phyloP scores from a whole-genome alignment of 2,329 filamentous ascomycete genomes.

The Aspergillus caelatus region DNA sequence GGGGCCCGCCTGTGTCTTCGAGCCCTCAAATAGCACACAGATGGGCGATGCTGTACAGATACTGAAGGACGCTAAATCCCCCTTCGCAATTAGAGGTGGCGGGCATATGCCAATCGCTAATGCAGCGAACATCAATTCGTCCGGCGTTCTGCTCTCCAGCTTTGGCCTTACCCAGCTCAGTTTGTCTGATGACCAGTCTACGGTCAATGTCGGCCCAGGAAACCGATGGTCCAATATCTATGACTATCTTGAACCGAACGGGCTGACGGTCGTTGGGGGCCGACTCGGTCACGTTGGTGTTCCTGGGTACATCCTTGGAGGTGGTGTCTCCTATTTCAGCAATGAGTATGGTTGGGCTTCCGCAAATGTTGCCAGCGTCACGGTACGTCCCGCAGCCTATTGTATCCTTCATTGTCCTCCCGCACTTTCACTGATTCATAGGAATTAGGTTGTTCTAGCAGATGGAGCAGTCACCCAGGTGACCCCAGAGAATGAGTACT shows the following conservation, averaged over 20 bases:
- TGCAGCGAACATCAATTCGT: background rate
- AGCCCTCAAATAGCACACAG: background rate
- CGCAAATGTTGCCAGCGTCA: conserved; percentile 1
- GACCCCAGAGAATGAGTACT: conserved; percentile 2
- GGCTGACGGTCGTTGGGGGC: background rate
- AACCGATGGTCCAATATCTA: conserved; percentile 5
- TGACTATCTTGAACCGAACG: conserved; percentile 1
- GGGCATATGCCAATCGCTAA: conserved; percentile 7
- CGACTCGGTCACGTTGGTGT: conserved; percentile 5
- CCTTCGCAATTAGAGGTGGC: background rate
- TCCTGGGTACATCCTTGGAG: background rate
- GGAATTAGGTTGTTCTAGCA: background rate
- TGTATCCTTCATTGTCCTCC: background rate
- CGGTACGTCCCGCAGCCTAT: background rate
- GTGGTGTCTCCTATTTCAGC: conserved; percentile 1
- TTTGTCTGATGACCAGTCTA: background rate
- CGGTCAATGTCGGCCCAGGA: conserved; percentile 1
- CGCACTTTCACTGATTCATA: background rate
- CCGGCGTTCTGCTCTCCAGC: conserved; percentile 2
- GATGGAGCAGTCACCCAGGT: background rate
- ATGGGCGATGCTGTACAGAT: background rate
- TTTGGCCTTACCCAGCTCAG: background rate
- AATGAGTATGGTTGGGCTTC: conserved; percentile 3
- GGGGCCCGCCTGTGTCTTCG: background rate
- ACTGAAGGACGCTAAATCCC: background rate